These are phyloP conservation scores for Stephanodiscus triporus DNA, from an alignment of 108 stramenopile species.

Conservation along the genomic window DNA sequence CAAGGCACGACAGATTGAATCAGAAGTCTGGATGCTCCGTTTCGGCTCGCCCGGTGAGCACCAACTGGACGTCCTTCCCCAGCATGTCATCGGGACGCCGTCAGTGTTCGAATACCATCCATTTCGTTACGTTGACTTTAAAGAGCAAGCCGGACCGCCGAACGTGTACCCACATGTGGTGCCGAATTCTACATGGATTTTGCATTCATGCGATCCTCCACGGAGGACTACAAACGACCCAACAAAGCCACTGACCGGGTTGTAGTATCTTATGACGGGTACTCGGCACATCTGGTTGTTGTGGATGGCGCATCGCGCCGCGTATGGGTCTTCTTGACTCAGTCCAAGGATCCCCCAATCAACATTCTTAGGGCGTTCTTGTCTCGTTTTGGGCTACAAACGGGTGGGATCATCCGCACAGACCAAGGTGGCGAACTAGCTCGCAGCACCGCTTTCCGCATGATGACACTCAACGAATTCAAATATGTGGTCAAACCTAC, in stretches of 20 bases:
- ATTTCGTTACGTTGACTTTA: too few relatives aligned
- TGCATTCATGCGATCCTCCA: conserved; percentile 16
- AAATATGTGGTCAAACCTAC: background rate
- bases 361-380: background rate
- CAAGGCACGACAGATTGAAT: too few relatives aligned
- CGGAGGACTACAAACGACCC: background rate
- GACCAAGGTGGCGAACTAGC: background rate
- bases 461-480: background rate
- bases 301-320: background rate
- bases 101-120: too few relatives aligned
- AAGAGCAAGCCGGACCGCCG: too few relatives aligned
- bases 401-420: background rate
- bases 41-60: too few relatives aligned
- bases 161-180: too few relatives aligned
- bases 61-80: too few relatives aligned
- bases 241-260: background rate
- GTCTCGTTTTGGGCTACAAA: background rate
- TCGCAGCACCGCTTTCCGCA: background rate
- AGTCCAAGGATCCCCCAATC: background rate
- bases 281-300: background rate
- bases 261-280: background rate
- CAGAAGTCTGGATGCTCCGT: too few relatives aligned
- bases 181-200: conserved; percentile 16
- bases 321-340: background rate
- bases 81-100: too few relatives aligned